Conservation (phyloP, 2,329 filamentous ascomycete genomes). For the Ilyonectria destructans region DNA sequence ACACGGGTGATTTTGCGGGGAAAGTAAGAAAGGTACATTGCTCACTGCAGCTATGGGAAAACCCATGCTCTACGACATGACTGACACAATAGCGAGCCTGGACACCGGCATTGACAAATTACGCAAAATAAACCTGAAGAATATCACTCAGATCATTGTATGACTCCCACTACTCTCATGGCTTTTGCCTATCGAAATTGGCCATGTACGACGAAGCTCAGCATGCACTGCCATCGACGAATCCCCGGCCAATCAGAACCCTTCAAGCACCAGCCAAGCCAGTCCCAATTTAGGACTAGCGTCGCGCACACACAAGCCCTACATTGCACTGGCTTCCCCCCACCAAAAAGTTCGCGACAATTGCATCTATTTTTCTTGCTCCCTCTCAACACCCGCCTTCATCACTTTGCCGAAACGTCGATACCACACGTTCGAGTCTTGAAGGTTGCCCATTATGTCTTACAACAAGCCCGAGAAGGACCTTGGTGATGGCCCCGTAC, state of each 20-base stretch:
- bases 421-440: conserved; percentile 81
- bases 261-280: not conserved
- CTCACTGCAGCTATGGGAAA: not conserved
- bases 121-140: not conserved
- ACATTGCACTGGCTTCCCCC: conserved; percentile 26
- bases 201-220: not conserved
- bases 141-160: not conserved
- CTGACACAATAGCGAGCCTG: not conserved
- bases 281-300: conserved; percentile 28
- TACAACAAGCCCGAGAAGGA: conserved; percentile 97
- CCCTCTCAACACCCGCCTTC: conserved; percentile 63
- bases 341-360: conserved; percentile 44
- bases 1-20: not conserved
- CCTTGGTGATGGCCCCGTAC: conserved; percentile 88
- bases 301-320: conserved; percentile 34
- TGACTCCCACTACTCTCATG: not conserved
- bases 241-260: conserved; percentile 17
- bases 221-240: not conserved
- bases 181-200: not conserved
- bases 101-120: not conserved
- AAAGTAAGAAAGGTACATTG: not conserved
- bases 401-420: conserved; percentile 85
- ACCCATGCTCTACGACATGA: too few relatives aligned
- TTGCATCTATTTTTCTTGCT: conserved; percentile 14
- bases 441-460: conserved; percentile 85